Conservation (phyloP, 192 early-diverging fungal genomes). For the Chytriomyces hyalinus region DNA sequence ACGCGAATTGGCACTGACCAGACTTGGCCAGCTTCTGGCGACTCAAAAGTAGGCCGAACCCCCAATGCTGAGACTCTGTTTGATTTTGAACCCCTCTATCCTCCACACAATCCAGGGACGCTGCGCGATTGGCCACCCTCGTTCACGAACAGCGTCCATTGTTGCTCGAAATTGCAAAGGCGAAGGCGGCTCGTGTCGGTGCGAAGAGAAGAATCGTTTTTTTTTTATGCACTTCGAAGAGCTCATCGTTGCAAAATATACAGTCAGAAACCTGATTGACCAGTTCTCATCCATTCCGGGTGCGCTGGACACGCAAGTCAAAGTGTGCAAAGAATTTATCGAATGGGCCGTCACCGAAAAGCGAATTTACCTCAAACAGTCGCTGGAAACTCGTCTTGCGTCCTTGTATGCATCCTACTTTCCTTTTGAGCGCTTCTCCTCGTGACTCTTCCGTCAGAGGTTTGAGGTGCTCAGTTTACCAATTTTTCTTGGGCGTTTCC, state of each 20-base stretch:
- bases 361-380: conserved; percentile 93
- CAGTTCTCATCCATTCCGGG: conserved; percentile 86
- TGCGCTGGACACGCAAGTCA: conserved; percentile 87
- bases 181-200: conserved; percentile 77
- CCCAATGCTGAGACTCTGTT: too few relatives aligned
- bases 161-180: conserved; percentile 87
- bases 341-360: conserved; percentile 92
- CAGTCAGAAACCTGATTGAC: conserved; percentile 83
- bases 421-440: neutral
- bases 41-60: conserved; percentile 58
- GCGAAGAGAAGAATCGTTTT: conserved; percentile 71
- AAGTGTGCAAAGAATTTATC: conserved; percentile 91
- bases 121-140: conserved; percentile 78
- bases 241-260: neutral
- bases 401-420: conserved; percentile 65
- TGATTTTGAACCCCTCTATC: too few relatives aligned
- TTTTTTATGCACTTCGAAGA: conserved; percentile 14
- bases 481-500: neutral
- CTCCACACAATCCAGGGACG: conserved; percentile 55
- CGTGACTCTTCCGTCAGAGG: conserved; percentile 27
- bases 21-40: conserved; percentile 76
- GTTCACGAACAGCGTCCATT: conserved; percentile 79
- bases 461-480: neutral
- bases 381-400: conserved; percentile 90
- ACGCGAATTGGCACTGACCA: conserved; percentile 73